These are phyloP conservation scores for Herpetomonas samuelpessoai DNA, from an alignment of 208 protist genomes.

Conservation along the genomic window DNA sequence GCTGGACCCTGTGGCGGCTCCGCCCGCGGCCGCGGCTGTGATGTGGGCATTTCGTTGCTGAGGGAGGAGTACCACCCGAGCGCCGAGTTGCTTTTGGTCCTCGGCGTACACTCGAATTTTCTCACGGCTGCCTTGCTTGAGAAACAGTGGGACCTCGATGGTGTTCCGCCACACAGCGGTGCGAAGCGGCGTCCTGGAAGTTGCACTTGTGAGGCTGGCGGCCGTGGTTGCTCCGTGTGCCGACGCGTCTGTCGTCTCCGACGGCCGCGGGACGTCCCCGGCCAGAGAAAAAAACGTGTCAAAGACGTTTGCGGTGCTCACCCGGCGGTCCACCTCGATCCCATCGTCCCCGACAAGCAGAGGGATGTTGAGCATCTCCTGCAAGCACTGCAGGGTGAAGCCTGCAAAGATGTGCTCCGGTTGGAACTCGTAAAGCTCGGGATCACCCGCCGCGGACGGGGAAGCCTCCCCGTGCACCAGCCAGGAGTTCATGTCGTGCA, in stretches of 20 bases:
- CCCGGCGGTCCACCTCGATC: slow-evolving; percentile 21
- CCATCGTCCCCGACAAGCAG: slow-evolving; percentile 26
- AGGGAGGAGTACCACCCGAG: slow-evolving; percentile 21
- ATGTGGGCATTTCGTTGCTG: slow-evolving; percentile 5
- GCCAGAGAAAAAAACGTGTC: slow-evolving; percentile 1
- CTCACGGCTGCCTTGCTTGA: slow-evolving; percentile 24
- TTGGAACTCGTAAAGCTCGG: slow-evolving; percentile 34
- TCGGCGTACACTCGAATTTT: slow-evolving; percentile 40
- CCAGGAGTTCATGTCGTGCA: neutral
- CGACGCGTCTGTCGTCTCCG: neutral
- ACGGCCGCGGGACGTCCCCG: neutral
- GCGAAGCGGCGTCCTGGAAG: slow-evolving; percentile 15
- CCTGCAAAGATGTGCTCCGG: slow-evolving; percentile 34
- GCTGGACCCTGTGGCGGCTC: no score
- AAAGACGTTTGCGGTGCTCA: slow-evolving; percentile 5
- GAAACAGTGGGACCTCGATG: slow-evolving; percentile 33
- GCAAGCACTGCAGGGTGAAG: slow-evolving; percentile 50
- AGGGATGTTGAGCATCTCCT: slow-evolving; percentile 37
- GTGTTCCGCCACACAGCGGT: slow-evolving; percentile 28
- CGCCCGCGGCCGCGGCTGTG: neutral
- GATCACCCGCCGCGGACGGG: neutral
- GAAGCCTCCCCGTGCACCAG: neutral
- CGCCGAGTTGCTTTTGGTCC: slow-evolving; percentile 36
- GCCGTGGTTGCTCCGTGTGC: no score
- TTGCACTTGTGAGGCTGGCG: neutral